Evolutionary conservation across 2,329 filamentous ascomycete genomes (phyloP).

Genomic region (Colletotrichum ledebouriae): DNA sequence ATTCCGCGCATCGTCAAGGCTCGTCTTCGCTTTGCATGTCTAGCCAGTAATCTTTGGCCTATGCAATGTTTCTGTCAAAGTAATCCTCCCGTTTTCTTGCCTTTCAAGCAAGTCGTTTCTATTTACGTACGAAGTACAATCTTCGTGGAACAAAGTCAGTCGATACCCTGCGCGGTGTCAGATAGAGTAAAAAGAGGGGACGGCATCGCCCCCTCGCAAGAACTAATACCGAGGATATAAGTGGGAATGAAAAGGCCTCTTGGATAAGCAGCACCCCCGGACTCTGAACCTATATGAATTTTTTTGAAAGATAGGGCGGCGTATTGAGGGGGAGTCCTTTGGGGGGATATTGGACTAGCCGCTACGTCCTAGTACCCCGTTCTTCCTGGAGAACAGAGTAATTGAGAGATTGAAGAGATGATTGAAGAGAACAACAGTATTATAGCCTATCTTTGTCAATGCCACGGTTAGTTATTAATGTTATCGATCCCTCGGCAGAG

Average conservation of each 20-base stretch:
- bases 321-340: slow-evolving; percentile 33
- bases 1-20: slow-evolving; percentile 11
- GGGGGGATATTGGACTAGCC: neutral
- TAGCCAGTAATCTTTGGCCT: too few species aligned
- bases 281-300: neutral
- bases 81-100: slow-evolving; percentile 6
- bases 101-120: neutral
- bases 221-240: neutral
- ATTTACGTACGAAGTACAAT: neutral
- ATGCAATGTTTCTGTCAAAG: too few species aligned
- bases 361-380: too few species aligned
- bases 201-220: slow-evolving; percentile 4
- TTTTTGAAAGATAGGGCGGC: slow-evolving; percentile 18
- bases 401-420: neutral
- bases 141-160: neutral
- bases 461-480: neutral
- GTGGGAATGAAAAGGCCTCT: neutral
- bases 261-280: slow-evolving; percentile 2
- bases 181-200: slow-evolving; percentile 6
- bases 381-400: too few species aligned
- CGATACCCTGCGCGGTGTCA: slow-evolving; percentile 23
- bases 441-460: neutral
- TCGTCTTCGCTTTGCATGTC: too few species aligned
- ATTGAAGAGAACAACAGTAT: neutral
- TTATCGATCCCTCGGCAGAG: neutral